Evolutionary conservation across 768 basidiomycete species (phyloP), one percentile per base, ranked within the genome.

Genomic region (Trametes cingulata): DNA sequence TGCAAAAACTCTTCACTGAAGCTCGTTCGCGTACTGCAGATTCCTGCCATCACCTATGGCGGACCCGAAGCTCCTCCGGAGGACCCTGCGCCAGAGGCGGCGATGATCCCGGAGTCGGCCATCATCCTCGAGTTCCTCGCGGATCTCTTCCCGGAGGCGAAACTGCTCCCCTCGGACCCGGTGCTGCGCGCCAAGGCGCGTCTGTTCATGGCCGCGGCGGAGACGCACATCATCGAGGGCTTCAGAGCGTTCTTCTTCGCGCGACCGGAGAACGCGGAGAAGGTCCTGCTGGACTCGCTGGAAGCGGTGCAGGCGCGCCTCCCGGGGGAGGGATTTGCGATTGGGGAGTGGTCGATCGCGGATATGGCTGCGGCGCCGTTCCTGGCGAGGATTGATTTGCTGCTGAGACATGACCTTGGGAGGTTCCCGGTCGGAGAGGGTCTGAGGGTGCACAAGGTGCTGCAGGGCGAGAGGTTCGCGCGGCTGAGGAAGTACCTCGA

Each of bases 111-210:
- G 7, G 86, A 89, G 67, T 88, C 85, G 2, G 79, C 83, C 39
- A 73, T 87, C 42, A 81, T 88, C 54, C 73, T 87, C 51, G 86
- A 90, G 68, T 84, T 89, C 72, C 70, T 88, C 56, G 84, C 84
- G 3, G 87, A 88, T 67, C 69, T 86, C 52, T 81, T 76, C 68
- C 79, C 81, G 1, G 68, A 76, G 40, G 76, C 80, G 20, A 43
- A 63, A 20, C 74, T 87, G 27, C 77, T 85, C 13, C 87, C 87
- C 1, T 67, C 73, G 9, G 82, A 85, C 66, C 83, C 83, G 0
- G 76, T 87, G 36, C 65, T 68, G 2, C 82, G 85, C 33, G 86
- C 88, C 33, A 74, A 79, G 56, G 81, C 77, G 8, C 83, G 87
- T n/a, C 82, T 88, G 70, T 85, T 87, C 75, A 77, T 83, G 67